Evolutionary conservation across 2,329 filamentous ascomycete species (phyloP), one percentile per base, ranked within the genome.

Genomic region (Stagonosporopsis rhizophila): DNA sequence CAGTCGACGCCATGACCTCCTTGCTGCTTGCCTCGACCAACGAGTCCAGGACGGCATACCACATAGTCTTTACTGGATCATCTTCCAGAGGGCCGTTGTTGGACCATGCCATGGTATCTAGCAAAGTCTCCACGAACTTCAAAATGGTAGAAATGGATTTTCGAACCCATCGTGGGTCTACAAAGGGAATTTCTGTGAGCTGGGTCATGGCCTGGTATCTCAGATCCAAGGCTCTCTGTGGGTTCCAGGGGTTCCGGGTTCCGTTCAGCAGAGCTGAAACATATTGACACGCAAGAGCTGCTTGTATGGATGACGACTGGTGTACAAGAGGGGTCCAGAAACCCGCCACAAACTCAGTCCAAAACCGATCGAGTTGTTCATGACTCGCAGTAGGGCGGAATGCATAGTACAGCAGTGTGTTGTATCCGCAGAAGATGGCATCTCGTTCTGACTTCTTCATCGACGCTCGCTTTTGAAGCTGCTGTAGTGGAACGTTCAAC

Each of bases 121-220:
- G 72, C 7, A 87, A 75, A 2, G 77, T 77, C 64, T 86, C 83
- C 17, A 88, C 78, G 5, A 86, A 79, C 12, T 75, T 78, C n/a
- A 96, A 84, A 4, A 97, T 82, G 39, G 81, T 82, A 1, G 79
- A 71, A 4, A 89, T 80, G 59, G 91, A 91, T 56, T 85, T 88
- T 49, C 94, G 86, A 12, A 96, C 82, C 95, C 95, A 99, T 79
- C 89, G 92, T 4, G 90, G 82, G 68, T 98, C 92, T 6, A 98
- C 79, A 6, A 88, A 80, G 6, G 92, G 90, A n/a, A 99, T 80
- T 57, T 97, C 92, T n/a, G 88, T 85, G 0, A 88, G 82, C 47
- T 70, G 70, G 9, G 73, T 56, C 69, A 87, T 81, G 6, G 62
- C 56, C 11, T 71, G 67, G 6, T 73, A 75, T 3, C 84, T 79